Evolutionary conservation across 2,329 filamentous ascomycete species (phyloP), one percentile per base, ranked within the genome.

Genomic region (Colletotrichum phormii): DNA sequence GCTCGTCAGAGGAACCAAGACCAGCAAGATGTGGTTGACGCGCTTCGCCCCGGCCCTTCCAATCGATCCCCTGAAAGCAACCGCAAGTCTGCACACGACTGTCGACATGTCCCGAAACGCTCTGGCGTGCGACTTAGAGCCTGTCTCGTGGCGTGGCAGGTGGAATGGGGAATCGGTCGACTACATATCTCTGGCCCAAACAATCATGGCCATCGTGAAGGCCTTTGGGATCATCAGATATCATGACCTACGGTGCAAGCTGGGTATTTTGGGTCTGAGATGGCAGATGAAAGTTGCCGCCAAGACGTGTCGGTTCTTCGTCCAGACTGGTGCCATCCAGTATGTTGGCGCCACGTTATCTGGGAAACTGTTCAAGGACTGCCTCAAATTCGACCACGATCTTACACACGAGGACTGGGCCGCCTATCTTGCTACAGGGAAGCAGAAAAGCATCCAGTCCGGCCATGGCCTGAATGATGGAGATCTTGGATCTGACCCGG

Each of bases 281-380:
- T 90, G 88, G 84, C 88, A 90, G 77, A 91, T 91, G 89, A 89
- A 89, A 75, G 87, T 88, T 7, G 80, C 90, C 53, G 87, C 89
- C 8, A 90, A 89, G 75, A 87, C 88, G 15, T 89, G 88, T 59
- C 86, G 90, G 18, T 89, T 89, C 76, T 85, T 91, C 72, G 89
- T 88, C 26, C 84, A 86, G 29, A 82, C 87, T 59, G 90, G 89
- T 6, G 84, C 88, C 33, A 83, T 90, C 24, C 86, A 86, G 59
- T 91, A 89, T 74, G 87, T 90, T 3, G 88, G 88, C 4, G 89
- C 89, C 5, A 86, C 85, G 49, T 86, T 90, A 12, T 83, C 85
- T 18, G 84, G 86, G 42, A 86, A 86, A 67, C 81, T 91, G 6
- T 91, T 88, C 81, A 90, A 90, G 75, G 89, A 91, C 75, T 92